These are phyloP conservation scores for Bruguiera hainesii DNA, from an alignment of 441 rosid species.

Conservation along the genomic window DNA sequence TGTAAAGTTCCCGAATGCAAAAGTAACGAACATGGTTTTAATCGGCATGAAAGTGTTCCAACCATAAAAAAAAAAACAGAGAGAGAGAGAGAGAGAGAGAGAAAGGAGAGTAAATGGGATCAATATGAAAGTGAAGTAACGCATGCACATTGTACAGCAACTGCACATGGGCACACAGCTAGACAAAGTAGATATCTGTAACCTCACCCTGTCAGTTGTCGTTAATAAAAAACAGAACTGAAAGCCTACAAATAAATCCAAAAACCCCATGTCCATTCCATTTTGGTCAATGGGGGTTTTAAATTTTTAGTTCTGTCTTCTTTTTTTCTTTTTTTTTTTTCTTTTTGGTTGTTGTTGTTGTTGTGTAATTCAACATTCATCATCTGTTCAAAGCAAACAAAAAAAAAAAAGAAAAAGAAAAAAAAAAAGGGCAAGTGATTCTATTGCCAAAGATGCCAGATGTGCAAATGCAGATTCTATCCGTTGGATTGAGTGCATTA, in stretches of 20 bases:
- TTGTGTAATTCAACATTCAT: too few species aligned
- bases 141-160: conserved; percentile 37
- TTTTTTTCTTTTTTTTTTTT: background rate
- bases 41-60: too few species aligned
- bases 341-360: too few species aligned
- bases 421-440: background rate
- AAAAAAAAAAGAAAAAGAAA: background rate
- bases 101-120: background rate
- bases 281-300: background rate
- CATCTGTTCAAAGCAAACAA: background rate
- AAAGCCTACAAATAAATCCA: background rate
- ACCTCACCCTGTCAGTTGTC: conserved; percentile 18
- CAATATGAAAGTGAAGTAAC: conserved; percentile 5
- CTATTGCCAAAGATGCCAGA: too few species aligned
- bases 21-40: background rate
- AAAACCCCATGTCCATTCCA: background rate
- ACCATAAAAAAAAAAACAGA: background rate
- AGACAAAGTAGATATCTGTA: conserved; percentile 26
- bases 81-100: too few species aligned
- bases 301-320: background rate
- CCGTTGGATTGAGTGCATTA: too few species aligned
- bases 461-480: too few species aligned
- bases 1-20: background rate
- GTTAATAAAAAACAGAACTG: background rate
- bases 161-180: conserved; percentile 19